These are phyloP conservation scores for Entoloma clypeatum DNA, from an alignment of 1,284 basidiomycete species.

Conservation along the genomic window DNA sequence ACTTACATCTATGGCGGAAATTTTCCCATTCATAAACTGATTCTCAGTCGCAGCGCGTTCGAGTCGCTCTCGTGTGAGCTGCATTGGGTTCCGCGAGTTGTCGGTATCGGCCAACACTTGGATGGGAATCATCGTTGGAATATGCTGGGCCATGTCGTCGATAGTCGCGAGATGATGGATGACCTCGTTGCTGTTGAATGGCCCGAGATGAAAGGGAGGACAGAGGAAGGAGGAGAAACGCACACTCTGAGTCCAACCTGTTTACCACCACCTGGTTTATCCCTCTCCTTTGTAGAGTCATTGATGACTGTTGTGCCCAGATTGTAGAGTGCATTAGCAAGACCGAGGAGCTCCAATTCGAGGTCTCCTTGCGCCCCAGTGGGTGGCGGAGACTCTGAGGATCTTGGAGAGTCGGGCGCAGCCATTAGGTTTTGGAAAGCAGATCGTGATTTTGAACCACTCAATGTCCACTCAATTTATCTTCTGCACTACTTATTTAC, in stretches of 20 bases:
- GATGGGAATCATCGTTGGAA: slow-evolving; percentile 63
- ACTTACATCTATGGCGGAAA: slow-evolving; percentile 67
- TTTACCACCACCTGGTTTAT: slow-evolving; percentile 61
- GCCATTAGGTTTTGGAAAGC: too few relatives aligned
- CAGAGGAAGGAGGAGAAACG: slow-evolving; percentile 22
- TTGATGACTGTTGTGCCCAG: slow-evolving; percentile 75
- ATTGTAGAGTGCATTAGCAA: slow-evolving; percentile 72
- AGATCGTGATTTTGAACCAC: too few relatives aligned
- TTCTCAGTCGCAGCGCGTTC: slow-evolving; percentile 82
- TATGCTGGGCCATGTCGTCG: slow-evolving; percentile 59
- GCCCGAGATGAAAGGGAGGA: slow-evolving; percentile 4
- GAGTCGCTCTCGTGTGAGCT: slow-evolving; percentile 69
- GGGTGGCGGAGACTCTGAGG: slow-evolving; percentile 67
- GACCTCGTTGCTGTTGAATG: slow-evolving; percentile 58
- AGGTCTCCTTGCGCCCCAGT: slow-evolving; percentile 65
- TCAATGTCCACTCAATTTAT: too few relatives aligned
- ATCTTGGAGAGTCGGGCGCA: slow-evolving; percentile 68
- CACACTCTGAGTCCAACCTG: slow-evolving; percentile 68
- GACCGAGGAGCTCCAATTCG: slow-evolving; percentile 68
- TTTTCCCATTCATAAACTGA: slow-evolving; percentile 87
- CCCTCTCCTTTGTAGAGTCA: slow-evolving; percentile 72
- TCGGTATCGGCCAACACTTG: slow-evolving; percentile 74
- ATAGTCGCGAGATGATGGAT: slow-evolving; percentile 58
- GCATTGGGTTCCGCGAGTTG: slow-evolving; percentile 73
- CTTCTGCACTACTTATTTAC: too few relatives aligned